These are phyloP conservation scores for Lolium perenne DNA, from an alignment of 176 grass and related monocot species.

Conservation along the genomic window DNA sequence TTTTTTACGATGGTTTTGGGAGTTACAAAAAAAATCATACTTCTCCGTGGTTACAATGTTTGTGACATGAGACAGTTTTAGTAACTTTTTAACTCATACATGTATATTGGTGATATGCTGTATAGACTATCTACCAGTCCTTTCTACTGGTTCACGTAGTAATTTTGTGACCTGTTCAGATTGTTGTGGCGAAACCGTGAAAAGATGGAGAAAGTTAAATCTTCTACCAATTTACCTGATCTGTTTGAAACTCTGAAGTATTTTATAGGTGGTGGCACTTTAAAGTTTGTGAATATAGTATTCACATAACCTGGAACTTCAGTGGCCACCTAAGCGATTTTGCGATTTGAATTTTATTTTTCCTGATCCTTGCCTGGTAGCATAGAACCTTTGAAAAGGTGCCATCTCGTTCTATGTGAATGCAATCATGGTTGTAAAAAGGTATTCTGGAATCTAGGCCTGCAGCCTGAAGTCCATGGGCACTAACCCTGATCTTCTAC, in stretches of 20 bases:
- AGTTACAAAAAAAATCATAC: neutral
- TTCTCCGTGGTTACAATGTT: conserved; percentile 9
- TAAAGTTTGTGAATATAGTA: neutral
- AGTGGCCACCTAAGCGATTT: neutral
- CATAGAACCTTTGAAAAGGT: conserved; percentile 1
- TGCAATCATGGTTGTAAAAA: conserved; percentile 23
- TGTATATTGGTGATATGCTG: conserved; percentile 13
- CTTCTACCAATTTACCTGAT: neutral
- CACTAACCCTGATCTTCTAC: neutral
- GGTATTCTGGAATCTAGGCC: conserved; percentile 8
- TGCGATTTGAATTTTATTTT: conserved; percentile 19
- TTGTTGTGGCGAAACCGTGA: conserved; percentile 12
- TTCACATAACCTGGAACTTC: conserved; percentile 2
- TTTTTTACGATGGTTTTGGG: conserved; percentile 24
- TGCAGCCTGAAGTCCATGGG: neutral
- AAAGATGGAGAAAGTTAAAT: neutral
- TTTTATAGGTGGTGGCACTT: conserved; percentile 12
- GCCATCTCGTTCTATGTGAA: neutral
- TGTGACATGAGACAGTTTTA: conserved; percentile 10
- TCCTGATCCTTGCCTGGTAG: neutral
- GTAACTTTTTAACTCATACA: conserved; percentile 22
- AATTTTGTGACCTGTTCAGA: neutral
- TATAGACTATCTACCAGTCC: neutral
- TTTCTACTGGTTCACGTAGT: neutral
- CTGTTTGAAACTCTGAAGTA: conserved; percentile 18